Evolutionary conservation across 129 eudicot species (phyloP), one percentile per base, ranked within the genome.

Genomic region (Pseudognaphalium luteoalbum): DNA sequence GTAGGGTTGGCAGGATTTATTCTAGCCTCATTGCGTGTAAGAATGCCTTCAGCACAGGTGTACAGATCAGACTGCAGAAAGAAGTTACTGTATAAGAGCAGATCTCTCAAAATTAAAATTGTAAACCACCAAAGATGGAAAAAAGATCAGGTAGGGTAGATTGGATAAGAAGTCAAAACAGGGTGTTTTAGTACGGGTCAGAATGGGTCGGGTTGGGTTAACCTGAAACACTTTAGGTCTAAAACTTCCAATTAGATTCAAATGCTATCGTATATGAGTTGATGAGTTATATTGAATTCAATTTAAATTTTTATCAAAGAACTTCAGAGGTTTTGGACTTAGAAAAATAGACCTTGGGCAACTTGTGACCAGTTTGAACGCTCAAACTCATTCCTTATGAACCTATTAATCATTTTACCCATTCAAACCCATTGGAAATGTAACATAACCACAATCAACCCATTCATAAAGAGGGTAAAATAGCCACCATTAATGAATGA

Each of bases 31-130:
- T 95, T 95, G 64, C 97, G 89, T 61, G 57, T 78, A 75, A 95
- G 92, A 68, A 77, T 88, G 74, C 96, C 96, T 32, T 89, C 91
- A 44, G 76, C 32, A 76, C 89, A 82, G 0, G 92, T 91, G 90
- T 95, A 95, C 67, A 95, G 96, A 86, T 95, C 97, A 22, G 99
- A 95, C 99, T 94, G 90, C 76, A 66, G 21, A 64, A 64, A 64
- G 41, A 63, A 22, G 3, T 4, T 14, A 28, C 14, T 61, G 16
- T 62, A 28, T 29, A 4, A 10, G 39, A 3, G 20, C 20, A 22
- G 34, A 28, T 28, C 19, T 12, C 6, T 62, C 39, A 4, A 62
- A 25, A 12, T n/a, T 25, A 1, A 4, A 28, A 12, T 62, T 14
- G 6, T 62, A 62, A 8, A n/a, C 9, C 7, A 42, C 33, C 16